Conservation (phyloP, 345 rosid species). For the Eucalyptus viminalis region DNA sequence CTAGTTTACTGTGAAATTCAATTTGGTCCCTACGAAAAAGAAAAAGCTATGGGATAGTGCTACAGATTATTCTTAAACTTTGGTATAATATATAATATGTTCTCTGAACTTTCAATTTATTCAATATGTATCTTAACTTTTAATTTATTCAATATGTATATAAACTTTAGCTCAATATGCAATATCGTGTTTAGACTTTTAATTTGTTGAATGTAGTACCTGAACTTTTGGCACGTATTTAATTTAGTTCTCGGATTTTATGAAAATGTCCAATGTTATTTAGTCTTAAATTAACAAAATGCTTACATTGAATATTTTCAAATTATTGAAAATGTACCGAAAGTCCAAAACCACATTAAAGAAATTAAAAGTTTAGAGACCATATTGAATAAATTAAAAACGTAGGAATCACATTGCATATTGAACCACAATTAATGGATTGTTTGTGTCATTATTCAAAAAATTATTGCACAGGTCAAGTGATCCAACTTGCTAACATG, state of each 20-base stretch:
- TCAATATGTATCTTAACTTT: accelerated
- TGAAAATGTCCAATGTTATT: too few relatives aligned
- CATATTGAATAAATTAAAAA: too few relatives aligned
- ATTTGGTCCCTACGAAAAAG: not conserved
- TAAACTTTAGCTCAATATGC: accelerated
- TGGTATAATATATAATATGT: accelerated
- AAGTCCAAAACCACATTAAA: accelerated
- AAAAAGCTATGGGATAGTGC: accelerated
- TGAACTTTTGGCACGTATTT: too few relatives aligned
- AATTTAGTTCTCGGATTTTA: accelerated
- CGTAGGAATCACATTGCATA: accelerated
- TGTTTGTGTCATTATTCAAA: too few relatives aligned
- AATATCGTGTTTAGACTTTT: accelerated
- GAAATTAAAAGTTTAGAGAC: accelerated
- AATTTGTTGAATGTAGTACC: accelerated
- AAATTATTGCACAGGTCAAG: too few relatives aligned
- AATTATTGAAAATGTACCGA: accelerated
- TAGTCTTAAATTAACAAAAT: accelerated
- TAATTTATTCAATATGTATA: accelerated
- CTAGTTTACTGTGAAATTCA: not conserved
- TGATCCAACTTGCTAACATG: too few relatives aligned
- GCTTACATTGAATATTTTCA: accelerated
- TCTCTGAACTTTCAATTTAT: too few relatives aligned
- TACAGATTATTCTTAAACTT: accelerated
- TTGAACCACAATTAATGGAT: accelerated